These are phyloP conservation scores for Alternaria atra DNA, from an alignment of 2,329 filamentous ascomycete species.

Conservation along the genomic window DNA sequence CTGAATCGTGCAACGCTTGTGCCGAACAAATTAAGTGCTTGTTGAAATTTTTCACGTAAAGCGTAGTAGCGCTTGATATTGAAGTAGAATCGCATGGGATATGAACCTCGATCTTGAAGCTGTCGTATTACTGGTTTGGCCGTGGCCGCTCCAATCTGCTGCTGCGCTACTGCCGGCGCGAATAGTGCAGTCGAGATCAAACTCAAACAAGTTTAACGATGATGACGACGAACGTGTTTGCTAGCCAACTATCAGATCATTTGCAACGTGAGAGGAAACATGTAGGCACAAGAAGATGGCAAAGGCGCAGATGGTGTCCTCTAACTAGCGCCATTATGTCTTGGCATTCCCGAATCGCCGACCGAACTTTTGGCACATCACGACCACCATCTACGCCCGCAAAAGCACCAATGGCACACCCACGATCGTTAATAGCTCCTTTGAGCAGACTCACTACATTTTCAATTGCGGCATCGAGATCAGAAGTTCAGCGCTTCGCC, in stretches of 20 bases:
- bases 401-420: slow-evolving; percentile 43
- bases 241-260: not conserved
- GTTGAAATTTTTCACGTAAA: not conserved
- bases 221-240: no score
- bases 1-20: no score
- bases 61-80: not conserved
- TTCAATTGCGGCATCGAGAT: slow-evolving; percentile 29
- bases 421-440: slow-evolving; percentile 45
- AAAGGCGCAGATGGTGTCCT: not conserved
- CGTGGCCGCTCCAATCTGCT: not conserved
- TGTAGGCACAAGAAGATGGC: not conserved
- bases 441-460: slow-evolving; percentile 42
- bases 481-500: slow-evolving; percentile 32
- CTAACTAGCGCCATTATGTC: slow-evolving; percentile 8
- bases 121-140: not conserved
- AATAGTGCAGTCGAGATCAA: not conserved
- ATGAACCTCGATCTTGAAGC: not conserved
- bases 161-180: not conserved
- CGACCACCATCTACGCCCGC: slow-evolving; percentile 13
- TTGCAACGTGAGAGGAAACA: not conserved
- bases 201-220: not conserved
- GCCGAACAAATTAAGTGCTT: no score
- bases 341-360: slow-evolving; percentile 39
- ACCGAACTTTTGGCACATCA: slow-evolving; percentile 35
- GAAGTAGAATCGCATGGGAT: not conserved